These are phyloP conservation scores for Pilaira anomala DNA, from an alignment of 192 early-diverging fungal genomes.

Conservation along the genomic window DNA sequence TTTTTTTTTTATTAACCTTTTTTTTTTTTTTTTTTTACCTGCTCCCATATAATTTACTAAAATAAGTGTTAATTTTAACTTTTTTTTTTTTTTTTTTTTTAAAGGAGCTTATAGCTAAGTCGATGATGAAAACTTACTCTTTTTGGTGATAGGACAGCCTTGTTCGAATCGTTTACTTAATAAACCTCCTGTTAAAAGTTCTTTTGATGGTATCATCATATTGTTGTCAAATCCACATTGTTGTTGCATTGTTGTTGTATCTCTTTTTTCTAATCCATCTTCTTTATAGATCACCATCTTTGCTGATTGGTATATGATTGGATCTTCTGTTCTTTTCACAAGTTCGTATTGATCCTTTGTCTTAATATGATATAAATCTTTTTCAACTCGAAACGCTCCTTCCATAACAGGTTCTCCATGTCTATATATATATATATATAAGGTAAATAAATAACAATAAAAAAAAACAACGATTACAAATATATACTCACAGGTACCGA, in stretches of 20 bases:
- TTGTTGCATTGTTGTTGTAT: neutral
- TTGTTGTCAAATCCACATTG: constrained; percentile 25
- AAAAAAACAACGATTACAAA: neutral
- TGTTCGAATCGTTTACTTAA: neutral
- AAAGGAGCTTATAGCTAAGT: neutral
- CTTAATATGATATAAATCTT: constrained; percentile 56
- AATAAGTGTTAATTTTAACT: neutral
- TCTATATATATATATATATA: constrained; percentile 12
- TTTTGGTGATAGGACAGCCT: constrained; percentile 9
- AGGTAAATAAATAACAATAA: too few species aligned
- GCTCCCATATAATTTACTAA: constrained; percentile 38
- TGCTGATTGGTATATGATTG: constrained; percentile 7
- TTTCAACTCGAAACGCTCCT: constrained; percentile 51
- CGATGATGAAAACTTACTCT: constrained; percentile 2
- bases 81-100: too few species aligned
- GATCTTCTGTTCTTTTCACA: constrained; percentile 49
- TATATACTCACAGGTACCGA: too few species aligned
- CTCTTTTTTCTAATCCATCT: neutral
- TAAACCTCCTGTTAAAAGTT: too few species aligned
- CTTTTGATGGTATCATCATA: neutral
- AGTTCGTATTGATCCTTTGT: constrained; percentile 45
- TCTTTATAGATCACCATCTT: constrained; percentile 26
- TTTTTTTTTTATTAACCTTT: neutral
- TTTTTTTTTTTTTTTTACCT: constrained; percentile 20
- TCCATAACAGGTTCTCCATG: constrained; percentile 42